Base-by-base conservation (phyloP, 345 rosid species). In the Psidium friedrichsthalianum region DNA sequence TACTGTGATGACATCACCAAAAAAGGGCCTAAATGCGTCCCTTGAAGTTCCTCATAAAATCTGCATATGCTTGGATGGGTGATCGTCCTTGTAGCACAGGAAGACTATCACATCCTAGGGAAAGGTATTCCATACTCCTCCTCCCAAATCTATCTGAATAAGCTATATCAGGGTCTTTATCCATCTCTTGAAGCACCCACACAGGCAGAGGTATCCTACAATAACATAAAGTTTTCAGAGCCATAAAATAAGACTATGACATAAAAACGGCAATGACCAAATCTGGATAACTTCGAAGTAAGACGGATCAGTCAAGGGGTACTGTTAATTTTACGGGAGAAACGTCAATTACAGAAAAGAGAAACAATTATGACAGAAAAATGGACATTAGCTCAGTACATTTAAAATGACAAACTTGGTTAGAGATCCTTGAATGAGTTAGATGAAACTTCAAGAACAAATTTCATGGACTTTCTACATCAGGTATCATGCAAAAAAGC, bases 21-120 rank as follows among this genome's bases (percentile, higher is more conserved):
- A 89, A n/a, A 88, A 88, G 85, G 88, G 87, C 74, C 83, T 89
- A 83, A 92, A 92, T 18, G 89, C 87, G 53, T 91, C 92, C 58
- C 92, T 89, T 89, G 86, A 92, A 92, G 83, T 87, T 89, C 89
- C 90, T 90, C 93, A 90, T 91, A 74, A 89, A 93, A 90, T 93
- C 92, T 55, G 92, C 44, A 84, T 93, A 93, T 29, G 89, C 91
- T 88, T 91, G 94, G 55, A 93, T 81, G 36, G 94, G 94, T 21
- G 94, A 89, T 56, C 93, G 86, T 42, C 94, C 94, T 44, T 16
- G 83, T 85, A 93, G 83, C 52, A 93, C 90, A 83, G 94, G 93
- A 32, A 93, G 89, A 53, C 15, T 84, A 86, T 93, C 94, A 83
- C 94, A 93, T 44, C 94, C 94, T 44, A 93, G 87, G 85, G 94